Evolutionary conservation across 805 yeast genomes (phyloP).

Genomic region (Candida stauntonica): DNA sequence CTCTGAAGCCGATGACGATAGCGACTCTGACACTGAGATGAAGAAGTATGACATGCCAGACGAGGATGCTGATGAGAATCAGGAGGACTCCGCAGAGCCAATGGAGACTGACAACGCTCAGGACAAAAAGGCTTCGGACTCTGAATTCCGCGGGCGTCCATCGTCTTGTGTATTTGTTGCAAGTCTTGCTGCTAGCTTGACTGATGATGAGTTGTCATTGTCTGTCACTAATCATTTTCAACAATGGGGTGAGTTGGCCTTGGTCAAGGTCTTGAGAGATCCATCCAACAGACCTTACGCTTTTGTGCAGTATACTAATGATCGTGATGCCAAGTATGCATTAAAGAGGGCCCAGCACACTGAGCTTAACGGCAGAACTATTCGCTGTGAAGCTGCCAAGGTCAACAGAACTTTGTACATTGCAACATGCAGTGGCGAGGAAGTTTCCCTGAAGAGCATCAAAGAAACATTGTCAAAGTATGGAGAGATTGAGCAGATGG

Average conservation of each 20-base stretch:
- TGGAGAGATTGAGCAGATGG: constrained; percentile 75
- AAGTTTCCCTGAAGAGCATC: constrained; percentile 32
- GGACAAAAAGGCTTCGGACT: constrained; percentile 5
- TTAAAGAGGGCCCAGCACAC: constrained; percentile 66
- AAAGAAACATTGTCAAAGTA: constrained; percentile 40
- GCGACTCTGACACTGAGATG: constrained; percentile 20
- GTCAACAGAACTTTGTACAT: constrained; percentile 83
- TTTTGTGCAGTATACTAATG: constrained; percentile 78
- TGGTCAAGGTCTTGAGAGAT: constrained; percentile 82
- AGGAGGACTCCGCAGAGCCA: constrained; percentile 10
- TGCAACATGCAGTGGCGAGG: constrained; percentile 31
- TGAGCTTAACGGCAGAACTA: constrained; percentile 62
- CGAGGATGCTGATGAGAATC: constrained; percentile 11
- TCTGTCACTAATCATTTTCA: constrained; percentile 67
- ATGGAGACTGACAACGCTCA: constrained; percentile 2
- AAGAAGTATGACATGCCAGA: constrained; percentile 17
- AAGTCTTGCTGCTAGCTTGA: constrained; percentile 56
- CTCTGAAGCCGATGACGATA: constrained; percentile 18
- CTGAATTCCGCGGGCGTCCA: constrained; percentile 58
- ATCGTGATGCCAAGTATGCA: constrained; percentile 65
- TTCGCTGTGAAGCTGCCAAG: constrained; percentile 87
- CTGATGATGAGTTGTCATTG: constrained; percentile 68
- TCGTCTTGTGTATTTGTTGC: constrained; percentile 89
- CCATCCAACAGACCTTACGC: constrained; percentile 84
- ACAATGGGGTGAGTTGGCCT: constrained; percentile 63